Evolutionary conservation across 192 early-diverging fungal species (phyloP), one percentile per base, ranked within the genome.

Genomic region (Umbelopsis isabellina): DNA sequence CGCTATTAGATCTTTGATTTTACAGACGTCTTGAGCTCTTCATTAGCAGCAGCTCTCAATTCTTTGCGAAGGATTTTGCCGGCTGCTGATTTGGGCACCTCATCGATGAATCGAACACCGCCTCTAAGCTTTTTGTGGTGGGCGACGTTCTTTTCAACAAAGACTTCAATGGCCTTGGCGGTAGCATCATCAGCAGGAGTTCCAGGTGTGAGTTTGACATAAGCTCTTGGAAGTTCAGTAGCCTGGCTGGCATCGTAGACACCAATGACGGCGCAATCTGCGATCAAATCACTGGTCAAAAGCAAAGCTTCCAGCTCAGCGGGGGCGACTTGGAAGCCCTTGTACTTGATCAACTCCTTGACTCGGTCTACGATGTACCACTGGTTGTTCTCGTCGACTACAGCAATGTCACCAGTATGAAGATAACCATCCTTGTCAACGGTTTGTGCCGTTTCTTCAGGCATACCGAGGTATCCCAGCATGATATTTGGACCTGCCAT

Each of bases 1-100:
- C 37, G 37, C 2, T 11, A 61, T 35, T 61, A 61, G 2, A 61
- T 61, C 27, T 61, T 61, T 25, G 55, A 61, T 18, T 61, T 37
- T 15, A 61, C 55, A 61, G 27, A 18, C 1, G 30, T 8, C 55
- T 61, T 61, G 27, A 61, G 25, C 18, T 71, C 74, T 13, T 76
- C 35, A 13, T 48, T 65, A 41, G 67, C 71, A 27, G 44, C 12
- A 47, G 72, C 71, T 22, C 58, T 66, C 16, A 76, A 48, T n/a
- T 90, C 84, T 21, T 84, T 81, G 51, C 94, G 84, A 77, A 97
- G 81, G 58, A 96, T 94, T 79, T 96, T 96, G 48, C 94, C 96
- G 8, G 89, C 85, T 0, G 91, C 84, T 68, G 88, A 88, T 73
- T 94, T 93, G 44, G 93, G 94, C 44, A 96, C 86, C 25, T 71